Base-by-base conservation (phyloP, 306 rosid genomes). In the Fragaria nilgerrensis region DNA sequence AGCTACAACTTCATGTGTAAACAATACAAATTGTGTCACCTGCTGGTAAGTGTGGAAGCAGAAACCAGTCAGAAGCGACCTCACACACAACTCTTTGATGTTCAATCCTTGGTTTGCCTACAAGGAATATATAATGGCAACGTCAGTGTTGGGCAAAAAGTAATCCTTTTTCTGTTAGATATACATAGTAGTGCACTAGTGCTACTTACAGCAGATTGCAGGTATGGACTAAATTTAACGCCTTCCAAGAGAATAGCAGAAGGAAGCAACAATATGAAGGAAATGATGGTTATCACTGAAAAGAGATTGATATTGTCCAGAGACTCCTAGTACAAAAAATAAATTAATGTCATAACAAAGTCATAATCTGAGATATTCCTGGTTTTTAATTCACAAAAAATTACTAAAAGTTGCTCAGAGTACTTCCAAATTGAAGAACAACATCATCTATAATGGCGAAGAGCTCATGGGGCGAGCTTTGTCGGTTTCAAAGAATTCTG, bases 281-380 rank as follows among this genome's bases (percentile, higher is more conserved):
- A 92, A 77, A 90, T 90, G 49, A 90, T 80, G 36, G 97, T 90
- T 62, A 88, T 84, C 25, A 87, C 86, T 34, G 93, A 90, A 76
- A 84, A 87, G 75, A 92, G 93, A 79, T 88, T 92, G 87, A 92
- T 84, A 68, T 84, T 90, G 82, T 92, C 97, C 92, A 92, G 72
- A 27, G 80, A 53, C 77, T 87, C 96, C 97, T 92, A 37, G 55
- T 23, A 23, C 84, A 48, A 32, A 83, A 5, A 72, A 76, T 47
- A 75, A 75, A 63, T 79, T 77, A 39, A 4, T 61, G 70, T 69
- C 34, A 84, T 75, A 22, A 34, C 70, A 12, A 48, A 32, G 59
- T 70, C 75, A 16, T 47, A 13, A 11, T 20, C 50, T 0, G 49
- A n/a, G 16, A 37, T 5, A 75, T 5, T 71, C n/a, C 19, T 16